Evolutionary conservation across 2,329 filamentous ascomycete species (phyloP).

Genomic region (Aspergillus pseudonomiae): DNA sequence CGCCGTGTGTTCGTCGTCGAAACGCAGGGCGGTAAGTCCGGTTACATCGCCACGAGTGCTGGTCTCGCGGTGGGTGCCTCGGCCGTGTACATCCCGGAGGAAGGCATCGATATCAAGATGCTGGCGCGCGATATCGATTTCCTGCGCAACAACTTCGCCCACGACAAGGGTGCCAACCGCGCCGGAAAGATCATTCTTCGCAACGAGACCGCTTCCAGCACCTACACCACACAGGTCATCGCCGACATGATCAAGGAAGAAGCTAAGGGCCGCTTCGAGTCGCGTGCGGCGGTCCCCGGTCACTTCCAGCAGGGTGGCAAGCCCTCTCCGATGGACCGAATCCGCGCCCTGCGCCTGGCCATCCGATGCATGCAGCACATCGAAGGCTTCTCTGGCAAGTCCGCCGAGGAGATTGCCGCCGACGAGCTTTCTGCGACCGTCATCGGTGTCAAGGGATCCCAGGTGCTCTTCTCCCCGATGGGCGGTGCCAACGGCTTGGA

Average conservation of each 20-base stretch:
- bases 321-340: slow-evolving; percentile 93
- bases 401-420: slow-evolving; percentile 67
- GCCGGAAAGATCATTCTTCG: slow-evolving; percentile 94
- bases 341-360: slow-evolving; percentile 85
- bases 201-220: slow-evolving; percentile 89
- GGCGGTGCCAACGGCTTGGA: slow-evolving; percentile 67
- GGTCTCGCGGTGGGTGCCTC: slow-evolving; percentile 87
- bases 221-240: slow-evolving; percentile 90
- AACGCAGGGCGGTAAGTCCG: slow-evolving; percentile 75
- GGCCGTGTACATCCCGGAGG: slow-evolving; percentile 95
- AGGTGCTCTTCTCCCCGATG: slow-evolving; percentile 85
- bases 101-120: slow-evolving; percentile 93
- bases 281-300: slow-evolving; percentile 85
- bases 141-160: slow-evolving; percentile 79
- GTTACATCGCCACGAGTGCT: slow-evolving; percentile 70
- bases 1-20: slow-evolving; percentile 96
- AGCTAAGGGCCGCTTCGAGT: slow-evolving; percentile 88
- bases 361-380: slow-evolving; percentile 94
- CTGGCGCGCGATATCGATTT: slow-evolving; percentile 87
- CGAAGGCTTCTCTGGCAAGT: slow-evolving; percentile 72
- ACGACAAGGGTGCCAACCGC: slow-evolving; percentile 83
- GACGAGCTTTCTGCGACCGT: slow-evolving; percentile 76
- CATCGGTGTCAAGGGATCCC: slow-evolving; percentile 89
- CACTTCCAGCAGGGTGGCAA: slow-evolving; percentile 94
- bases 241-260: slow-evolving; percentile 95